Conservation (phyloP, 768 basidiomycete genomes). For the Lactifluus subvellereus region DNA sequence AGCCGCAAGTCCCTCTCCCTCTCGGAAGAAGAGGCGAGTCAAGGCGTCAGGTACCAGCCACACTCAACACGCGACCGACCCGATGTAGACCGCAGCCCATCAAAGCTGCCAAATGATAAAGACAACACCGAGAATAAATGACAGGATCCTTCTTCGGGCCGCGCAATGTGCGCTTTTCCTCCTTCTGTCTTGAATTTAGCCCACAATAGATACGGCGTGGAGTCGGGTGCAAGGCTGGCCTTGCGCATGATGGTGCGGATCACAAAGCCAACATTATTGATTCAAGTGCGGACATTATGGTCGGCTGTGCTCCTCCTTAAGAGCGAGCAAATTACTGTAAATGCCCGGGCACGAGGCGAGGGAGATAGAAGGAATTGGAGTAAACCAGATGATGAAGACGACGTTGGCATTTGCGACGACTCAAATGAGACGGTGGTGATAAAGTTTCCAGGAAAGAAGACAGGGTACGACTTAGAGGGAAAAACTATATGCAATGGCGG, state of each 20-base stretch:
- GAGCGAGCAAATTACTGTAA: neutral
- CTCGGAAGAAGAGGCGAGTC: neutral
- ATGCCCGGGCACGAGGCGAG: neutral
- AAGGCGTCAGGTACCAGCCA: neutral
- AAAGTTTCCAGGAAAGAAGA: neutral
- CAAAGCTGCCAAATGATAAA: neutral
- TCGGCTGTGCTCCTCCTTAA: neutral
- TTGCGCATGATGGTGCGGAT: neutral
- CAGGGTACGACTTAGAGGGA: neutral
- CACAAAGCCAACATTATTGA: neutral
- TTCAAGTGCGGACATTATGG: neutral
- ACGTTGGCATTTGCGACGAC: neutral
- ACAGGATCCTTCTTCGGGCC: neutral
- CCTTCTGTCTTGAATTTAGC: neutral
- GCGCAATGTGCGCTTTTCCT: neutral
- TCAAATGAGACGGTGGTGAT: neutral
- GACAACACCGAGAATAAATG: neutral
- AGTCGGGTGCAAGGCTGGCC: neutral
- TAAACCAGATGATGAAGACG: neutral
- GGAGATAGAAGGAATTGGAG: neutral
- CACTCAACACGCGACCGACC: neutral
- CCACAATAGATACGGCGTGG: neutral
- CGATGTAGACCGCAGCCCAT: neutral
- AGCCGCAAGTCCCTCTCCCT: too few relatives aligned
- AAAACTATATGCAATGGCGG: neutral